Base-by-base conservation (phyloP, 2,329 filamentous ascomycete species). In the Diaporthe caulivora region DNA sequence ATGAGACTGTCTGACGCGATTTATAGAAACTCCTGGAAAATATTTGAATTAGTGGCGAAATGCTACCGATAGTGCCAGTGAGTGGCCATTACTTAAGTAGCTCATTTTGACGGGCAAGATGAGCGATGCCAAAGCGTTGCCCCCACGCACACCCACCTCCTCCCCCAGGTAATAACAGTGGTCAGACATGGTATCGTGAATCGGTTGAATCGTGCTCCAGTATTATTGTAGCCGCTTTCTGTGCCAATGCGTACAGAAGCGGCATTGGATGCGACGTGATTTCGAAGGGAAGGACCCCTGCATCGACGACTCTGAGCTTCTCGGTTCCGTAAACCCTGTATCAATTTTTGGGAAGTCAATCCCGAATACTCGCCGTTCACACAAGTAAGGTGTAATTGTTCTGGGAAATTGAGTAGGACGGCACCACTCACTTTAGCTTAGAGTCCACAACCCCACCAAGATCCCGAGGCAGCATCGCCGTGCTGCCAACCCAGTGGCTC, bases 181-280 rank as follows among this genome's bases (percentile, higher is more conserved):
- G n/a, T n/a, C n/a, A n/a, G n/a, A n/a, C n/a, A n/a, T n/a, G n/a
- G n/a, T n/a, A n/a, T n/a, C 11, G 10, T 2, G 4, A 10, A 5
- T 26, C 3, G 3, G 10, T 1, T 15, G 13, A 37, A 10, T 18
- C 10, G 1, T 53, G 74, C 24, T 80, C 77, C 29, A 77, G 31
- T 53, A 79, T 78, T 9, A 79, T 34, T 9, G 75, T 70, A 13
- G 77, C 77, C 15, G 76, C 78, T 70, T 72, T 76, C 37, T 76
- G 76, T 2, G 78, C 75, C 5, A 77, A 58, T 1, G 77, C 76
- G 31, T 78, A 79, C 9, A 79, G n/a, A 18, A 75, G 76, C 18
- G 77, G 77, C 78, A 79, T 78, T 2, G 71, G 76, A 31, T 79
- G 78, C 11, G 77, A 76, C 7, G 77, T 78, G 18, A 76, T 58